These are phyloP conservation scores for Aureobasidium mangrovei DNA, from an alignment of 2,329 filamentous ascomycete genomes.

Conservation along the genomic window DNA sequence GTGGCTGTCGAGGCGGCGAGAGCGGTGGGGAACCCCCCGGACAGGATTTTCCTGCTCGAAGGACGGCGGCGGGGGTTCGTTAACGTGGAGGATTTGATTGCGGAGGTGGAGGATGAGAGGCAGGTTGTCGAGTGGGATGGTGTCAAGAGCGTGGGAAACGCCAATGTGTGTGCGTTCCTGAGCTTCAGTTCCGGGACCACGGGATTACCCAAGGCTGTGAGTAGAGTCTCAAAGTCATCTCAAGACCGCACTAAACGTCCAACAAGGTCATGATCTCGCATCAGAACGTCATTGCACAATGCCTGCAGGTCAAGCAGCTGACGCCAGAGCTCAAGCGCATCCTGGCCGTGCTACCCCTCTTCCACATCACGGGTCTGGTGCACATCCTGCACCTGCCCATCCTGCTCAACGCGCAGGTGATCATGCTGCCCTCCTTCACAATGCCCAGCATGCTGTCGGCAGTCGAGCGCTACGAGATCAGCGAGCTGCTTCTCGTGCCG, in stretches of 20 bases:
- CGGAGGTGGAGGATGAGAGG: constrained; percentile 32
- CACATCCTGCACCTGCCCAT: constrained; percentile 56
- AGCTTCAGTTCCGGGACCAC: constrained; percentile 44
- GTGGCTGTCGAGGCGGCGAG: constrained; percentile 47
- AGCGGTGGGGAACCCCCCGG: constrained; percentile 44
- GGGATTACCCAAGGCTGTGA: constrained; percentile 40
- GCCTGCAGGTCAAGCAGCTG: constrained; percentile 49
- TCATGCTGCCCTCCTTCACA: constrained; percentile 57
- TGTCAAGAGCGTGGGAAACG: constrained; percentile 45
- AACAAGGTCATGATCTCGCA: constrained; percentile 43
- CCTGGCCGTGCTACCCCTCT: constrained; percentile 52
- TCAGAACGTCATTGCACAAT: constrained; percentile 44
- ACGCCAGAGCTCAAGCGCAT: constrained; percentile 44
- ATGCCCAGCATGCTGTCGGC: constrained; percentile 50
- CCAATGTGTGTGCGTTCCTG: constrained; percentile 46
- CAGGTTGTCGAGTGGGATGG: constrained; percentile 44
- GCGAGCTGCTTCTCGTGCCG: constrained; percentile 50
- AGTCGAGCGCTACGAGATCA: constrained; percentile 44
- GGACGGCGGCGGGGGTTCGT: constrained; percentile 43
- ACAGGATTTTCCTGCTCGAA: constrained; percentile 50
- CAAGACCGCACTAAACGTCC: background rate
- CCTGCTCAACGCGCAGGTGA: constrained; percentile 55
- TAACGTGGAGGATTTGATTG: constrained; percentile 39
- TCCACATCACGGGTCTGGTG: constrained; percentile 56
- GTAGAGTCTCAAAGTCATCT: background rate